phyloP scores from a whole-genome alignment of 345 rosid species.

The Populus alba region DNA sequence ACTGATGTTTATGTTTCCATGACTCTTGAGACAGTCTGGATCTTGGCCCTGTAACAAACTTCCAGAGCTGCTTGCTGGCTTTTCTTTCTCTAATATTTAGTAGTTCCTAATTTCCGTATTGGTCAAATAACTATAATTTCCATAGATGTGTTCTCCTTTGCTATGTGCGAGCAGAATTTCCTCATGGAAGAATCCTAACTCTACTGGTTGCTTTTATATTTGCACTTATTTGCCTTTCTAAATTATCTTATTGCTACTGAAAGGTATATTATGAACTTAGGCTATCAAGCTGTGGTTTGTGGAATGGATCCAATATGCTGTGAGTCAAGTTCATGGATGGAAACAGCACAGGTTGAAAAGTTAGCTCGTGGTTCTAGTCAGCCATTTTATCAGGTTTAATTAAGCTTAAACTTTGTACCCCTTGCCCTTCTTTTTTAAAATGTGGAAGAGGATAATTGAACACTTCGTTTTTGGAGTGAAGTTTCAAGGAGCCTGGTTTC shows the following conservation, averaged over 20 bases:
- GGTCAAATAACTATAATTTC: neutral
- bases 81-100: neutral
- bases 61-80: neutral
- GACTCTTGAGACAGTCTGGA: neutral
- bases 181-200: neutral
- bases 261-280: conserved; percentile 27
- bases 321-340: conserved; percentile 89
- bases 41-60: neutral
- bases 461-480: neutral
- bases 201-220: neutral
- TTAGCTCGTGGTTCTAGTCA: conserved; percentile 67
- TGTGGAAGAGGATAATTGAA: neutral
- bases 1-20: neutral
- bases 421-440: neutral
- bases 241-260: neutral
- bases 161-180: neutral
- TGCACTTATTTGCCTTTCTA: neutral
- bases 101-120: neutral
- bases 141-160: neutral
- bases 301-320: conserved; percentile 97
- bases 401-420: neutral
- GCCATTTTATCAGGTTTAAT: conserved; percentile 90
- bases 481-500: neutral
- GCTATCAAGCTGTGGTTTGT: conserved; percentile 81
- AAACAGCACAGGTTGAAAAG: conserved; percentile 71